Base-by-base conservation (phyloP, 768 basidiomycete species). In the Serpula lacrymans region DNA sequence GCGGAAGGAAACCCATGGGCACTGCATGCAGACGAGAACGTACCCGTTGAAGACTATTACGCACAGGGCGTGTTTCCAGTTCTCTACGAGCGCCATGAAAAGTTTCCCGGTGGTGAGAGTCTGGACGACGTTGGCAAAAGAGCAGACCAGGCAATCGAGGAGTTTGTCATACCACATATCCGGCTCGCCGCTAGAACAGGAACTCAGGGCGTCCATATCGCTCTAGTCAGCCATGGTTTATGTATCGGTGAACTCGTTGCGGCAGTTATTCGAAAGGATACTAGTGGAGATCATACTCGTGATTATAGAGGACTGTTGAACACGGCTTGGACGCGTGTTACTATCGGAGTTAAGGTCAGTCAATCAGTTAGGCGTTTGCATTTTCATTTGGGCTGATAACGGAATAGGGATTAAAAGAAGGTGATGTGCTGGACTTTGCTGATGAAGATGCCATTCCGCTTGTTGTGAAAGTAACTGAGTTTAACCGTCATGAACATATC, bases 61-160 rank as follows among this genome's bases (percentile, higher is more conserved):
- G 69, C 68, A 1, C 60, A 62, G 25, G 79, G 73, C 11, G 59
- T 74, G 26, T 88, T 72, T 48, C 84, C 84, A 2, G 46, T 67
- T 5, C 46, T 77, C 5, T 57, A 55, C 39, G 58, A 62, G 22
- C 68, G 80, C 14, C 50, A 64, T 5, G 70, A 77, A 37, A 71
- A 57, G 42, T 90, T 81, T 48, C 84, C 84, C 8, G 77, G 71
- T 10, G 87, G 83, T n/a, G 88, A 91, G 60, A 80, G 79, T 45
- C 53, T 75, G 42, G 64, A 82, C 20, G 87, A 89, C 41, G 61
- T 90, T 20, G 72, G 67, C 13, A 50, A 32, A 24, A 70, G 88
- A 6, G 84, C 84, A 1, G 65, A 70, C 23, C 55, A 59, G 26
- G 72, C 67, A 12, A 60, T 87, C 21, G 55, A 73, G 8, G 67